Evolutionary conservation across 1,284 basidiomycete species (phyloP).

Genomic region (Leccinum fallax): DNA sequence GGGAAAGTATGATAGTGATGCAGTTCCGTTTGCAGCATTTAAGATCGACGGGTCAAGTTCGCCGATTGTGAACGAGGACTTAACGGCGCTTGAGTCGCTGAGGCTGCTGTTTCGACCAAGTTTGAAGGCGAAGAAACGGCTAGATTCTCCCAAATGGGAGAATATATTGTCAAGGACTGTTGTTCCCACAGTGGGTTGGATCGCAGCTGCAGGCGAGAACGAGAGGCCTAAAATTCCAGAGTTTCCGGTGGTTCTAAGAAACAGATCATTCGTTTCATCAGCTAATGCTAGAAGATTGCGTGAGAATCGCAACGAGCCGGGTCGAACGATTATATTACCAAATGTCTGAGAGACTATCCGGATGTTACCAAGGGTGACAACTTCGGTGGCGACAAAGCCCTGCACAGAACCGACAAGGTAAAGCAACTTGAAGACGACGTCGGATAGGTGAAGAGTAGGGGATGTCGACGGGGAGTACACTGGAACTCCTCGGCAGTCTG

Average conservation of each 20-base stretch:
- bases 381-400: slow-evolving; percentile 47
- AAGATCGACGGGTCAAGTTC: slow-evolving; percentile 46
- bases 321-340: slow-evolving; percentile 20
- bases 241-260: slow-evolving; percentile 48
- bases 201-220: slow-evolving; percentile 52
- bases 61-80: slow-evolving; percentile 56
- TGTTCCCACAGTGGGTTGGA: slow-evolving; percentile 45
- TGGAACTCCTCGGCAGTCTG: slow-evolving; percentile 39
- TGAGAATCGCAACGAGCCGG: neutral
- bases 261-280: slow-evolving; percentile 46
- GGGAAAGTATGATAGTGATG: slow-evolving; percentile 42
- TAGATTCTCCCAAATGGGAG: slow-evolving; percentile 41
- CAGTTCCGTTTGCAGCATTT: slow-evolving; percentile 34
- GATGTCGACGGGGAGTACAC: slow-evolving; percentile 35
- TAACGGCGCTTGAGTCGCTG: slow-evolving; percentile 22
- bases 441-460: slow-evolving; percentile 36
- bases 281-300: slow-evolving; percentile 44
- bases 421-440: slow-evolving; percentile 41
- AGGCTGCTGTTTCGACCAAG: slow-evolving; percentile 41
- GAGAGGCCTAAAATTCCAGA: slow-evolving; percentile 61
- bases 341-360: slow-evolving; percentile 40
- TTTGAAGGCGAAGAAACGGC: slow-evolving; percentile 54
- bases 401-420: slow-evolving; percentile 52
- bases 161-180: slow-evolving; percentile 55
- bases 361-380: slow-evolving; percentile 46